Conservation (phyloP, 2,329 filamentous ascomycete genomes). For the Fusarium secorum region DNA sequence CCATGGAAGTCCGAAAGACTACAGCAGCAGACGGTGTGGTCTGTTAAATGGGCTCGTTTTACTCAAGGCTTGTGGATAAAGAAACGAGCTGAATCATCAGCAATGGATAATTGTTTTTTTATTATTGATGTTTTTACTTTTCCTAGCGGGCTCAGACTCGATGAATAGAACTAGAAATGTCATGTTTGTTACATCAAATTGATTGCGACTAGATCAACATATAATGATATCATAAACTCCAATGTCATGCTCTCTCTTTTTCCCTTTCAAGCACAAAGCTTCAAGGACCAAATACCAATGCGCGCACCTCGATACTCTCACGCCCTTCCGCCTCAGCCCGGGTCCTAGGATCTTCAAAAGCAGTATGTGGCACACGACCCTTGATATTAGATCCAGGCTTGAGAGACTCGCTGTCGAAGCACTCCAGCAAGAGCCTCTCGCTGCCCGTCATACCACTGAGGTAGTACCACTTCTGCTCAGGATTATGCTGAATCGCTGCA, state of each 20-base stretch:
- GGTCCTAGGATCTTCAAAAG: constrained; percentile 79
- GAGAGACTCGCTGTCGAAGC: constrained; percentile 72
- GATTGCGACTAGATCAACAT: neutral
- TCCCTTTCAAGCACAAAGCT: too few relatives aligned
- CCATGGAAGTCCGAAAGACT: constrained; percentile 9
- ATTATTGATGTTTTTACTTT: constrained; percentile 4
- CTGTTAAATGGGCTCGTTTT: constrained; percentile 9
- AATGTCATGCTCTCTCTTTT: neutral
- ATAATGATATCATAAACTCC: neutral
- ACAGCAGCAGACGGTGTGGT: constrained; percentile 12
- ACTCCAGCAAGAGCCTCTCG: constrained; percentile 80
- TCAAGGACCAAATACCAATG: constrained; percentile 78
- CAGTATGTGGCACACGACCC: constrained; percentile 73
- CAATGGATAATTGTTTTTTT: constrained; percentile 1
- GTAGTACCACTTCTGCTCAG: constrained; percentile 77
- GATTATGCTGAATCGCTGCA: constrained; percentile 69
- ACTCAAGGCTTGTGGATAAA: neutral
- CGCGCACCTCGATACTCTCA: constrained; percentile 90
- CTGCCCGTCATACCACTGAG: constrained; percentile 78
- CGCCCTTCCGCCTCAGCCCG: constrained; percentile 72
- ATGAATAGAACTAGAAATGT: constrained; percentile 37
- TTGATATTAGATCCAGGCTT: constrained; percentile 60
- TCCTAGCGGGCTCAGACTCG: constrained; percentile 6
- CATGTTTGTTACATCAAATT: constrained; percentile 14
- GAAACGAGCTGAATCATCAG: constrained; percentile 1